phyloP scores from a whole-genome alignment of 306 rosid genomes.

The Carpinus viminea region DNA sequence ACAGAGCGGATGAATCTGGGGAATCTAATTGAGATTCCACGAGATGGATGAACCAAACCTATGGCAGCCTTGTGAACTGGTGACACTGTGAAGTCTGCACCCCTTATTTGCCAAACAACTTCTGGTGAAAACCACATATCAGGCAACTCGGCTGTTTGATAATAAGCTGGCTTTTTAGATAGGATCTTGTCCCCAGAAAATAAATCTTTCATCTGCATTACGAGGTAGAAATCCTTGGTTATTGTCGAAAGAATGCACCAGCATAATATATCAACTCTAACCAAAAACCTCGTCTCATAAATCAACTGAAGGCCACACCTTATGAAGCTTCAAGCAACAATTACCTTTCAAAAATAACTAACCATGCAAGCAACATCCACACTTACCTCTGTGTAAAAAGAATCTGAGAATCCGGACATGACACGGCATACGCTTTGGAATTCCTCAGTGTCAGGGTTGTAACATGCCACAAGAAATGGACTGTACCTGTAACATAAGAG shows the following conservation, averaged over 20 bases:
- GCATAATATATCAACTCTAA: slow-evolving; percentile 4
- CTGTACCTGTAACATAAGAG: slow-evolving; percentile 66
- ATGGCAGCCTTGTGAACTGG: slow-evolving; percentile 91
- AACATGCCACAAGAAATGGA: slow-evolving; percentile 97
- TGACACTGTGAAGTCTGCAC: slow-evolving; percentile 85
- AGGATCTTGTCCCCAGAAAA: slow-evolving; percentile 66
- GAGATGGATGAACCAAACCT: slow-evolving; percentile 76
- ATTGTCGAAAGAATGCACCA: slow-evolving; percentile 17
- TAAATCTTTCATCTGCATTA: slow-evolving; percentile 75
- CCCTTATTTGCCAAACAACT: slow-evolving; percentile 86
- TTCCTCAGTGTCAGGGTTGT: slow-evolving; percentile 80
- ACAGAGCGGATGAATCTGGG: slow-evolving; percentile 60
- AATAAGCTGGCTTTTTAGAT: slow-evolving; percentile 73
- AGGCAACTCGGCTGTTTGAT: slow-evolving; percentile 73
- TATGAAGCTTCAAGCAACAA: too few species aligned
- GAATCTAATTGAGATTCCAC: slow-evolving; percentile 90
- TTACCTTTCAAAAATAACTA: not conserved
- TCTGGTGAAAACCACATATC: slow-evolving; percentile 73
- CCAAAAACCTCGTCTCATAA: too few species aligned
- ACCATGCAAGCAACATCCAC: slow-evolving; percentile 8
- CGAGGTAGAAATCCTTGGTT: slow-evolving; percentile 22
- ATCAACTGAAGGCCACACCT: too few species aligned
- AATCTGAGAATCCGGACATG: slow-evolving; percentile 92
- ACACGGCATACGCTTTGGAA: slow-evolving; percentile 95
- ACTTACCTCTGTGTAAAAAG: slow-evolving; percentile 75